These are phyloP conservation scores for Chlorella vulgaris DNA, from an alignment of 139 green algal species.

Conservation along the genomic window DNA sequence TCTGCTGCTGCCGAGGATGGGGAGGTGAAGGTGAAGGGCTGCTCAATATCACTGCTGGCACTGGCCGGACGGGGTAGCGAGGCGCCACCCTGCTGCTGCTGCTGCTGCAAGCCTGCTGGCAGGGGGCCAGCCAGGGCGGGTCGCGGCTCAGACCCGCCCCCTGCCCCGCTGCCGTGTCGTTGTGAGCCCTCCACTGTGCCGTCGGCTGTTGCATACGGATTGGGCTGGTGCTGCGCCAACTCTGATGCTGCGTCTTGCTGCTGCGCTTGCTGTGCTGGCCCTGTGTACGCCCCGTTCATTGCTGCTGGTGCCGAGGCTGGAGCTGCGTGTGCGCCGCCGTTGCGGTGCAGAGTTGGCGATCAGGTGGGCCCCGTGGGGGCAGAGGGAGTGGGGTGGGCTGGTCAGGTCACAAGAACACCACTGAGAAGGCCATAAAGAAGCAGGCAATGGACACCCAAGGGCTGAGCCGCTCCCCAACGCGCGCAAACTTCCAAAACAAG, in stretches of 20 bases:
- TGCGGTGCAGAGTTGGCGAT: not conserved
- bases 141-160: no score
- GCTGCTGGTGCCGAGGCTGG: not conserved
- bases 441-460: slow-evolving; percentile 77
- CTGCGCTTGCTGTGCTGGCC: no score
- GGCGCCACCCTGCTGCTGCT: not conserved
- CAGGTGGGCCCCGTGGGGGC: not conserved
- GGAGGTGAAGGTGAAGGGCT: slow-evolving; percentile 8
- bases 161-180: not conserved
- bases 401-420: slow-evolving; percentile 53
- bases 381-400: not conserved
- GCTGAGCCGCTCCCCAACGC: slow-evolving; percentile 81
- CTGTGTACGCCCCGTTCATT: no score
- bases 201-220: no score
- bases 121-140: no score
- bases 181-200: no score
- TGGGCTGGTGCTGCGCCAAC: no score
- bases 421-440: slow-evolving; percentile 69
- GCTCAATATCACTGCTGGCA: not conserved
- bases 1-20: not conserved
- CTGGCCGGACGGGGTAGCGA: not conserved
- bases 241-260: no score
- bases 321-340: not conserved
- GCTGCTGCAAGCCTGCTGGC: no score
- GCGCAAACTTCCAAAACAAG: slow-evolving; percentile 89